These are phyloP conservation scores for Leptosphaerulina australis DNA, from an alignment of 2,329 filamentous ascomycete species.

Conservation along the genomic window DNA sequence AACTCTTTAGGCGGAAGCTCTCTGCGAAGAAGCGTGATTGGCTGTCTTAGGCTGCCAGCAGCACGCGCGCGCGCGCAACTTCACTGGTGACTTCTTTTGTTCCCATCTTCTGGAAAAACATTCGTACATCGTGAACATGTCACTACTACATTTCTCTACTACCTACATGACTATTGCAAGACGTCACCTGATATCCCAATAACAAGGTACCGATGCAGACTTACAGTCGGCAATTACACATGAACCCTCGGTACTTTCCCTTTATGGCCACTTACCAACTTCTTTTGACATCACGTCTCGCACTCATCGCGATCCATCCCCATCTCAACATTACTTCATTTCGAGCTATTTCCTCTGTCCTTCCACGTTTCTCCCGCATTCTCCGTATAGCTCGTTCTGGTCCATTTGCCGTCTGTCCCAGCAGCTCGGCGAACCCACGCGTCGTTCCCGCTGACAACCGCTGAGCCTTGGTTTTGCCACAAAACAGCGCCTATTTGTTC, in stretches of 20 bases:
- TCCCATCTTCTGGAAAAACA: neutral
- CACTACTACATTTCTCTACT: neutral
- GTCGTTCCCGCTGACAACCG: conserved; percentile 3
- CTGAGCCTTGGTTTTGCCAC: conserved; percentile 13
- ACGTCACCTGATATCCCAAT: neutral
- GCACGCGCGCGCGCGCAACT: neutral
- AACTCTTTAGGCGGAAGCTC: conserved; percentile 3
- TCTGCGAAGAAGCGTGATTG: conserved; percentile 10
- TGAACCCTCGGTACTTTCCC: conserved; percentile 10
- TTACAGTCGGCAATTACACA: neutral
- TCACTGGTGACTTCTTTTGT: neutral
- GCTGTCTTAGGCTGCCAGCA: conserved; percentile 1
- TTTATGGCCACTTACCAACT: conserved; percentile 1
- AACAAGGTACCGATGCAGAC: neutral
- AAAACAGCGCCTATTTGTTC: neutral
- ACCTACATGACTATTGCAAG: neutral
- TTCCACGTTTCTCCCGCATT: neutral
- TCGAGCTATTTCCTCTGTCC: neutral
- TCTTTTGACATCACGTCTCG: neutral
- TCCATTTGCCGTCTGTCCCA: conserved; percentile 1
- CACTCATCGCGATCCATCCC: neutral
- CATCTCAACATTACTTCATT: neutral
- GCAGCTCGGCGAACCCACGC: conserved; percentile 9
- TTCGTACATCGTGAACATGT: neutral
- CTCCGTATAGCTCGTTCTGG: neutral